Evolutionary conservation across 2,329 filamentous ascomycete genomes (phyloP), one percentile per base, ranked within the genome.

Genomic region (Mollisiaceae sp.): DNA sequence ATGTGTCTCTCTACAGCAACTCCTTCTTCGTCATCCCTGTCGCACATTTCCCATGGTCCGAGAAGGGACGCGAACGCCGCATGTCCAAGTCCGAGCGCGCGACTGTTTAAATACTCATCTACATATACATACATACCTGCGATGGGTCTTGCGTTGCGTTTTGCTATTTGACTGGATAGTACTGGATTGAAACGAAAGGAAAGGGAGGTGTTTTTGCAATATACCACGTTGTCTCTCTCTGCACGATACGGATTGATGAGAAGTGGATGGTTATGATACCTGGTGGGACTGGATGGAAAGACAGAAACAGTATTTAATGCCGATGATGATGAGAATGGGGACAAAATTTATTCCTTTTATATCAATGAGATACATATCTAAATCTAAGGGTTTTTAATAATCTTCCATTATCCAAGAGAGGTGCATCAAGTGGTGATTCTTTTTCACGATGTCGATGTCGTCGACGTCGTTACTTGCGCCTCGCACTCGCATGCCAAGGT

Each of bases 21-120:
- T 89, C 86, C 35, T 97, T 97, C 88, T 95, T 97, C 84, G 85
- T 95, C 78, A 88, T 97, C 68, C 94, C 94, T 60, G 93, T 97
- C 69, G 89, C 91, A 74, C 93, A 97, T 84, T 96, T 97, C 85
- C 94, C 94, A 62, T 97, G 94, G 94, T 94, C 91, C 43, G 90
- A 91, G 74, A 91, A 90, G 80, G 91, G 87, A 61, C 86, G 85
- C 68, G 84, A 88, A 78, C 78, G 77, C 67, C 85, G 89, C 67
- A 77, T 75, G 66, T 82, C 70, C 63, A 82, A 90, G 82, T 80
- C 78, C 62, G 81, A 82, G 64, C 74, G 71, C 32, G 67, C 72
- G 35, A 73, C 67, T 2, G 74, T 75, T 57, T 76, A 74, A 71
- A 52, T 62, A 4, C 38, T 9, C 38, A 14, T 41, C 38, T 12